These are phyloP conservation scores for Rhizopus microsporus DNA, from an alignment of 371 early-diverging fungal genomes.

Conservation along the genomic window DNA sequence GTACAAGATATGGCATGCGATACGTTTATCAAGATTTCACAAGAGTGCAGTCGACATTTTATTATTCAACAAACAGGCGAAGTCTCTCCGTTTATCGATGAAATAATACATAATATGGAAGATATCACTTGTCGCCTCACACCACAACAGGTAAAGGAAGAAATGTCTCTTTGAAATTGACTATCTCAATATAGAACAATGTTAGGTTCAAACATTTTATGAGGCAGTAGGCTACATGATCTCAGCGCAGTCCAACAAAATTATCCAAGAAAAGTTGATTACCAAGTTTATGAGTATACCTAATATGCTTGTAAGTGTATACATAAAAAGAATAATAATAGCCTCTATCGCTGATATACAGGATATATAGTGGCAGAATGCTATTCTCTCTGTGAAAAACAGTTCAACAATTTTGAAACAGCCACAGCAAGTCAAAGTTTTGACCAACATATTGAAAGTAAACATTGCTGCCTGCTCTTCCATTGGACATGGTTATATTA, in stretches of 20 bases:
- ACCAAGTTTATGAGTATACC: constrained; percentile 85
- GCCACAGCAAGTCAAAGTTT: constrained; percentile 80
- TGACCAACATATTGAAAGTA: constrained; percentile 91
- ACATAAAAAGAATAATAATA: not conserved
- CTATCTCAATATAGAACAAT: not conserved
- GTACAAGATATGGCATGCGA: constrained; percentile 99
- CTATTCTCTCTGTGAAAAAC: constrained; percentile 60
- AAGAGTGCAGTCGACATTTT: constrained; percentile 96
- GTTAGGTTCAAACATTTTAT: constrained; percentile 83
- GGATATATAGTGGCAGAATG: constrained; percentile 20
- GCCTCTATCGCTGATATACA: constrained; percentile 82
- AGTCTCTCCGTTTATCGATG: constrained; percentile 89
- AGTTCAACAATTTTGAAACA: constrained; percentile 76
- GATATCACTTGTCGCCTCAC: constrained; percentile 85
- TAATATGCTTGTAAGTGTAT: constrained; percentile 69
- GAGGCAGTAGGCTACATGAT: constrained; percentile 97
- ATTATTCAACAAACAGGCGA: constrained; percentile 88
- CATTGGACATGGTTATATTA: constrained; percentile 82
- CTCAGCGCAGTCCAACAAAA: constrained; percentile 77
- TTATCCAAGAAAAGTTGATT: constrained; percentile 81
- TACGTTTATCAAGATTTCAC: constrained; percentile 98
- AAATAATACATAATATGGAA: constrained; percentile 80
- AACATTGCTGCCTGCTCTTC: constrained; percentile 91
- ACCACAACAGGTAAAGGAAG: constrained; percentile 84
- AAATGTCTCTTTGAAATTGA: constrained; percentile 58